Conservation (phyloP, 1,284 basidiomycete species). For the Leccinum fuscescens region DNA sequence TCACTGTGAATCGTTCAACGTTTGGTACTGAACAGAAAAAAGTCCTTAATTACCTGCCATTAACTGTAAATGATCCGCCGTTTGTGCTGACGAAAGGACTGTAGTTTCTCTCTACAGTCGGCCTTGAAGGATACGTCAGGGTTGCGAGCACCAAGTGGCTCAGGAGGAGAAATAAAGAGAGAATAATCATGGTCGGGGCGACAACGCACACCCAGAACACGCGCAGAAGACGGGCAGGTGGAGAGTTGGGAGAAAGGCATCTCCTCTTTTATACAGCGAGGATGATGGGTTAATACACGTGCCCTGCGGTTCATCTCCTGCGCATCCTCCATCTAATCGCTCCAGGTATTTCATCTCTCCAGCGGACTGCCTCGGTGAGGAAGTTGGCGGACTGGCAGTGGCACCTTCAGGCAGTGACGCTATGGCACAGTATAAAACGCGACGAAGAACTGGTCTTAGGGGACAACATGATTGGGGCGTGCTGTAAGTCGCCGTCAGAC, state of each 20-base stretch:
- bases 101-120: slow-evolving; percentile 13
- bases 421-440: background rate
- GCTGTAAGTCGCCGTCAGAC: background rate
- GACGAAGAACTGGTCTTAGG: background rate
- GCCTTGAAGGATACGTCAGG: slow-evolving; percentile 16
- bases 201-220: slow-evolving; percentile 1
- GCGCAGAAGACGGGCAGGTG: slow-evolving; percentile 1
- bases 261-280: slow-evolving; percentile 21
- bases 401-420: background rate
- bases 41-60: slow-evolving; percentile 42
- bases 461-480: background rate
- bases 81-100: slow-evolving; percentile 42
- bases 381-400: background rate
- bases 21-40: slow-evolving; percentile 1
- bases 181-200: slow-evolving; percentile 19
- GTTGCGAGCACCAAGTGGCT: slow-evolving; percentile 16
- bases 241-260: background rate
- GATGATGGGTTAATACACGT: slow-evolving; percentile 2
- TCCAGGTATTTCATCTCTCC: slow-evolving; percentile 3
- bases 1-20: slow-evolving; percentile 33
- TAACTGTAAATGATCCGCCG: slow-evolving; percentile 47
- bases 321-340: background rate
- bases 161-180: slow-evolving; percentile 16
- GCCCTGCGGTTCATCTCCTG: background rate
- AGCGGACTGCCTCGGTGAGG: slow-evolving; percentile 2